phyloP scores from a whole-genome alignment of 805 yeast species.

The Ascoidea asiatica region DNA sequence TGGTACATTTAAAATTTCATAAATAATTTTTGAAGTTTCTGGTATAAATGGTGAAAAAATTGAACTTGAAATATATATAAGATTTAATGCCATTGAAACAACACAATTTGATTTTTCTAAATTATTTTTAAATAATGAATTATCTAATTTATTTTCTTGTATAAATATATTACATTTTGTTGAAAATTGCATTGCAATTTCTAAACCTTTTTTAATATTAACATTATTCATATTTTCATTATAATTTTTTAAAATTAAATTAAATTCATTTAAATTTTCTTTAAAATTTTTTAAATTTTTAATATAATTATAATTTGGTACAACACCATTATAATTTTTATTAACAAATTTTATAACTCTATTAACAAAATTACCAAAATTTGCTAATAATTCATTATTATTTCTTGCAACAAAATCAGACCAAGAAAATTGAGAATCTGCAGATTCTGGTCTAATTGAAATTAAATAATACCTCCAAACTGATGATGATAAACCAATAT shows the following conservation, averaged over 20 bases:
- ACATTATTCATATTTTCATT: constrained; percentile 63
- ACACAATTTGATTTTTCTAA: constrained; percentile 86
- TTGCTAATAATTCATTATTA: constrained; percentile 87
- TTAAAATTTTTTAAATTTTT: constrained; percentile 34
- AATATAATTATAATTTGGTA: constrained; percentile 49
- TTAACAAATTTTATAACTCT: constrained; percentile 80
- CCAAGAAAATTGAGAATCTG: constrained; percentile 98
- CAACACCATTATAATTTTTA: constrained; percentile 85
- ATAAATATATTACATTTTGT: constrained; percentile 90
- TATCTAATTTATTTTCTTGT: constrained; percentile 93
- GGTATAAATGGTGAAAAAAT: constrained; percentile 87
- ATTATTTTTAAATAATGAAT: constrained; percentile 57
- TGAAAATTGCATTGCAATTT: constrained; percentile 80
- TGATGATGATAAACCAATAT: constrained; percentile 78
- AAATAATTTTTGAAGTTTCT: constrained; percentile 55
- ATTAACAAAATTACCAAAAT: constrained; percentile 93
- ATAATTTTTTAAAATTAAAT: constrained; percentile 47
- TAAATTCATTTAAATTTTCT: constrained; percentile 39
- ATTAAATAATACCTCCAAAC: constrained; percentile 98
- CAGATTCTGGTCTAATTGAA: constrained; percentile 84
- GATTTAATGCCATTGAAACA: constrained; percentile 80
- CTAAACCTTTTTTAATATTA: constrained; percentile 80
- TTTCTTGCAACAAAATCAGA: constrained; percentile 87
- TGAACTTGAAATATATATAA: constrained; percentile 76
- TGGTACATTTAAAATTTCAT: constrained; percentile 75